Base-by-base conservation (phyloP, 345 rosid genomes). In the Xanthoceras sorbifolium region DNA sequence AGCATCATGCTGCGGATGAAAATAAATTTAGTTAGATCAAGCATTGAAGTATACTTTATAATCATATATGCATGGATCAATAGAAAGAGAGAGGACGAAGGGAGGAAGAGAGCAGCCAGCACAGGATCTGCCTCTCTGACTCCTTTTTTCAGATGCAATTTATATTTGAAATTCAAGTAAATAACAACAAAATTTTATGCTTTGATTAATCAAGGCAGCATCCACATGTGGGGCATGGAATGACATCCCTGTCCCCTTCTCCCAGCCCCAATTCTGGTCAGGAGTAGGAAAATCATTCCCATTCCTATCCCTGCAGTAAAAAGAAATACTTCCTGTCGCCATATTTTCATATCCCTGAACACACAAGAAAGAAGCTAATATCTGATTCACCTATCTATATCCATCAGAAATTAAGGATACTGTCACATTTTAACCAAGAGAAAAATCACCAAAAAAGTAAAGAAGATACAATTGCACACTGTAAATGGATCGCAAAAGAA, bases 1-100 rank as follows among this genome's bases (percentile, higher is more conserved):
- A 81, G 98, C 97, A 88, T 96, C 99, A 84, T 90, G 99, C 99
- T 96, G 88, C 32, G 29, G 2, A 69, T 61, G 78, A 50, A 25
- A 73, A 66, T 76, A 31, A 57, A 79, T 26, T 60, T n/a, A 64
- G 20, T 77, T 57, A 62, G 46, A 55, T 52, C 67, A 42, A 9
- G 17, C 3, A 34, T 50, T 31, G 12, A 55, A 32, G 52, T 15
- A 71, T 46, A 28, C 8, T 36, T 31, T 55, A 40, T 5, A 67
- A 23, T 59, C 67, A 59, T 32, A 15, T 66, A 20, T 6, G 28
- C 54, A 25, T 38, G 44, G 8, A 26, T 38, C 14, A 38, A 1
- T 25, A 1, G 46, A 50, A 14, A 77, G 18, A 3, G 1, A 57
- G 23, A 17, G 14, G 6, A 57, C 6, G 9, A 20, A n/a, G 28